Evolutionary conservation across 169 alveolate species (phyloP).

Genomic region (Cryptosporidium xiaoi): DNA sequence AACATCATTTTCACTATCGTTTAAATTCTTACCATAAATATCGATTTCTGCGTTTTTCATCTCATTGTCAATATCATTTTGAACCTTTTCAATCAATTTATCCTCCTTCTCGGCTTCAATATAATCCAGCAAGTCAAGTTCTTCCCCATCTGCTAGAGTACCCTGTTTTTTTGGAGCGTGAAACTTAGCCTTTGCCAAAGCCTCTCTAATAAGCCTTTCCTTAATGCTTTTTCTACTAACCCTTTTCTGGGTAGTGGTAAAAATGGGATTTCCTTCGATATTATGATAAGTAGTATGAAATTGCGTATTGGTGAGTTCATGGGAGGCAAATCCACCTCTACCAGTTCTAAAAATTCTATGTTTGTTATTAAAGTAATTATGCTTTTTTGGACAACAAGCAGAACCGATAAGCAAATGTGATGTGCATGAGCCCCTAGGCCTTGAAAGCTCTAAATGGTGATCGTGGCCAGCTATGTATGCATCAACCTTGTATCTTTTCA

Average conservation of each 20-base stretch:
- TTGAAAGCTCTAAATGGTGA: conserved; percentile 84
- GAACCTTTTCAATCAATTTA: background rate
- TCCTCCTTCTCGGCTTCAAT: conserved; percentile 13
- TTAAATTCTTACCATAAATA: background rate
- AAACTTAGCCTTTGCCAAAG: background rate
- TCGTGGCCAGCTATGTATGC: conserved; percentile 91
- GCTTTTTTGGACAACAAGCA: conserved; percentile 72
- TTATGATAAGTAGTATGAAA: conserved; percentile 66
- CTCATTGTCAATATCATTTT: background rate
- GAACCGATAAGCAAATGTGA: conserved; percentile 64
- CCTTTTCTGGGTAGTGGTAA: conserved; percentile 66
- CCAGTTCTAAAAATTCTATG: conserved; percentile 70
- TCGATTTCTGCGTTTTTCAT: background rate
- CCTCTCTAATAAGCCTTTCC: conserved; percentile 52
- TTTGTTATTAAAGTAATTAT: conserved; percentile 54
- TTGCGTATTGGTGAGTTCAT: conserved; percentile 50
- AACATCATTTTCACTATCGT: background rate
- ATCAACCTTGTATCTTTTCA: conserved; percentile 88
- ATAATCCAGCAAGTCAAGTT: conserved; percentile 22
- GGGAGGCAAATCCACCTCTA: conserved; percentile 74
- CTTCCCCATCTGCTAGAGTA: conserved; percentile 9
- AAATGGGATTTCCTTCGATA: conserved; percentile 59
- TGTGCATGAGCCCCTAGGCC: conserved; percentile 56
- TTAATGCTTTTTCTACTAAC: conserved; percentile 36
- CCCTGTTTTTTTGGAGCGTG: background rate